Conservation (phyloP, 257 asterid genomes). For the Dorcoceras hygrometricum region DNA sequence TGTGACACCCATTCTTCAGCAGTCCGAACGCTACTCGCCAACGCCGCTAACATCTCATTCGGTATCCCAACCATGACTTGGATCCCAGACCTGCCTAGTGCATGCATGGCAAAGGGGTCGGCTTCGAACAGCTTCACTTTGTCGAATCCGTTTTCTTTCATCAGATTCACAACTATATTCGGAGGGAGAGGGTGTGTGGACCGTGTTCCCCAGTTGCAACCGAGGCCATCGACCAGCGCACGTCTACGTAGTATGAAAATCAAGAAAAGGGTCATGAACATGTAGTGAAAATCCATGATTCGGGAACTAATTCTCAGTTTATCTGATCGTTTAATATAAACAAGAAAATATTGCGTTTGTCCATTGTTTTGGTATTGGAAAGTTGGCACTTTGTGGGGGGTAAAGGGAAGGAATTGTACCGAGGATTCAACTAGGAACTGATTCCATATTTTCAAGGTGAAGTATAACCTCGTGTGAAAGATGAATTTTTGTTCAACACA, state of each 20-base stretch:
- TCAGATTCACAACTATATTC: conserved; percentile 56
- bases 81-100: conserved; percentile 72
- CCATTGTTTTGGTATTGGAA: conserved; percentile 16
- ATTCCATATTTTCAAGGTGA: conserved; percentile 31
- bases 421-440: conserved; percentile 45
- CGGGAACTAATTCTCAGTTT: conserved; percentile 3
- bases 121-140: conserved; percentile 93
- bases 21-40: conserved; percentile 53
- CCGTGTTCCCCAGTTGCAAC: conserved; percentile 68
- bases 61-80: conserved; percentile 96
- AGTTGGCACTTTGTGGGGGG: conserved; percentile 30
- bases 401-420: conserved; percentile 48
- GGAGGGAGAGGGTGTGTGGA: conserved; percentile 67
- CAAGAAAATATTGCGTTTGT: conserved; percentile 19
- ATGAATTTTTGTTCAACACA: neutral
- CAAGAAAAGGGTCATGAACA: conserved; percentile 32
- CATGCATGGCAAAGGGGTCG: conserved; percentile 53
- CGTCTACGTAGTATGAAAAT: conserved; percentile 6
- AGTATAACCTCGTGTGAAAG: neutral
- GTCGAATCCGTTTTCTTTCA: conserved; percentile 76
- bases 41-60: conserved; percentile 65
- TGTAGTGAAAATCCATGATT: conserved; percentile 35
- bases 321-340: conserved; percentile 22
- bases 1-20: conserved; percentile 81
- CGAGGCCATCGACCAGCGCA: conserved; percentile 43